These are phyloP conservation scores for Fusarium citri DNA, from an alignment of 2,329 filamentous ascomycete genomes.

Conservation along the genomic window DNA sequence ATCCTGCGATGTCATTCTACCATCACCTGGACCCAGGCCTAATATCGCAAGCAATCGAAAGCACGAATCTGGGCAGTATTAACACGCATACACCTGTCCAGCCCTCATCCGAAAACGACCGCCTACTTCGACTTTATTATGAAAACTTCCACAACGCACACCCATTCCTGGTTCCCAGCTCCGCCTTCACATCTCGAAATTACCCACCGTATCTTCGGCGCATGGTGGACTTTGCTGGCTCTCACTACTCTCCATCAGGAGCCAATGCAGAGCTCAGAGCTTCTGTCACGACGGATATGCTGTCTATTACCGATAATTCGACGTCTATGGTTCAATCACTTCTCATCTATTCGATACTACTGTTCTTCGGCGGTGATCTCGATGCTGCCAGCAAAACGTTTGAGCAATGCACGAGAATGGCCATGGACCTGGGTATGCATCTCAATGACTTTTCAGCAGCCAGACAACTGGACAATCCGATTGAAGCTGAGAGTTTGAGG, in stretches of 20 bases:
- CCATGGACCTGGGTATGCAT: slow-evolving; percentile 37
- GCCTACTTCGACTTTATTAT: slow-evolving; percentile 34
- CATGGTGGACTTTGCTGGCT: slow-evolving; percentile 38
- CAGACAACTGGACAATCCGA: slow-evolving; percentile 10
- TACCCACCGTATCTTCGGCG: slow-evolving; percentile 30
- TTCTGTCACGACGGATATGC: slow-evolving; percentile 18
- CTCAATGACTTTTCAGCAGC: slow-evolving; percentile 28
- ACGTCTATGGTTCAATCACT: slow-evolving; percentile 31
- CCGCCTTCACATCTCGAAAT: slow-evolving; percentile 16
- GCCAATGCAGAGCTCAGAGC: slow-evolving; percentile 15
- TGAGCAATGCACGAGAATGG: slow-evolving; percentile 22
- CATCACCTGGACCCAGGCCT: slow-evolving; percentile 6
- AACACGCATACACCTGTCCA: neutral
- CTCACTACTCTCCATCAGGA: slow-evolving; percentile 28
- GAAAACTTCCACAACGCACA: slow-evolving; percentile 42
- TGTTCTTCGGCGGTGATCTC: slow-evolving; percentile 25
- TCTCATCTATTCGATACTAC: slow-evolving; percentile 17
- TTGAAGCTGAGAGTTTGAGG: slow-evolving; percentile 39
- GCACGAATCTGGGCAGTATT: neutral
- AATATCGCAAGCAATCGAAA: slow-evolving; percentile 5
- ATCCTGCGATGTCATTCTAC: slow-evolving; percentile 17
- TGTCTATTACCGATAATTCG: slow-evolving; percentile 10
- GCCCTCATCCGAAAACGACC: slow-evolving; percentile 28
- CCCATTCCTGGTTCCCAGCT: slow-evolving; percentile 33
- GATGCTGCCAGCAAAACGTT: slow-evolving; percentile 15